Evolutionary conservation across 2,329 filamentous ascomycete genomes (phyloP), one percentile per base, ranked within the genome.

Genomic region (Venturia aucupariae): DNA sequence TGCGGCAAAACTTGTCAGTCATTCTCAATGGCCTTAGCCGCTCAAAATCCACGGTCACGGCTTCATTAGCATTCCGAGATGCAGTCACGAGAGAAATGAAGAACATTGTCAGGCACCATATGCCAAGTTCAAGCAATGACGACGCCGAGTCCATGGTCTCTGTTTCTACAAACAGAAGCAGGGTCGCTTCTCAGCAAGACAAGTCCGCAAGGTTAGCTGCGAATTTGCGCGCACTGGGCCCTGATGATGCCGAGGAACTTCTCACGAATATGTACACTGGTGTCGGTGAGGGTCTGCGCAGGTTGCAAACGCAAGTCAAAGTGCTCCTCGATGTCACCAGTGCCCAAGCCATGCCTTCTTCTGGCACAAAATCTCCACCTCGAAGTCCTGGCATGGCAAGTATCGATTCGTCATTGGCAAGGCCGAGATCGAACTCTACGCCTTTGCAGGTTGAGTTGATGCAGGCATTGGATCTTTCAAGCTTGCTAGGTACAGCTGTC

Each of bases 251-350:
- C 0, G 93, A 97, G 75, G 84, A 87, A 7, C 84, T 97, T 69
- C 82, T 97, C 17, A 80, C 86, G 38, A 90, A 86, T 65, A 89
- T 96, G 19, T 99, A 97, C 71, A 88, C 92, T 22, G 86, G 89
- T 41, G 88, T 97, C 10, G 89, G 93, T 4, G 94, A 99, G 77
- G 90, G 90, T 3, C 75, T 99, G 60, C 83, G 94, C 65, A 84
- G 94, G 70, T 79, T 97, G 8, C 91, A 90, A 22, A 92, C 91
- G 0, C 93, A 97, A 73, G 89, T 94, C 64, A 99, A 99, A 74
- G 87, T 97, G 11, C 77, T 99, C n/a, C 81, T 99, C 11, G 94
- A 99, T 74, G 90, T 96, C 24, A 94, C 92, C 0, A 96, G 92
- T 73, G 87, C 85, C 15, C 81, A 90, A 62, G 80, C 83, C 22